Evolutionary conservation across 2,329 filamentous ascomycete genomes (phyloP).

Genomic region (Pseudogymnoascus pannorum): DNA sequence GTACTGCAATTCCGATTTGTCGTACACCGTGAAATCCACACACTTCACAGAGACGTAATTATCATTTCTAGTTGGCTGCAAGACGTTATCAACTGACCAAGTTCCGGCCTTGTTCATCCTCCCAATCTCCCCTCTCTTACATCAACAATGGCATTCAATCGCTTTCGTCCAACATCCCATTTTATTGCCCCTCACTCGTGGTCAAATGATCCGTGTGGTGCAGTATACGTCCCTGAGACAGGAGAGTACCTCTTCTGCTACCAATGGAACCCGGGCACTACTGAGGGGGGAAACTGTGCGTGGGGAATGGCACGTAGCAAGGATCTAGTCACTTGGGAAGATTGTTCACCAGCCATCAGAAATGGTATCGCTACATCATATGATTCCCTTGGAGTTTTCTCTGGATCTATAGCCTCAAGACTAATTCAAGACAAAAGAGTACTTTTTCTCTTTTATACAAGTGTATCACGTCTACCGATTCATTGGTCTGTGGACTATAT

Average conservation of each 20-base stretch:
- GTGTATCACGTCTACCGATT: constrained; percentile 18
- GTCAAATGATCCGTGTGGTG: background rate
- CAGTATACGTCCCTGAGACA: background rate
- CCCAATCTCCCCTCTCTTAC: background rate
- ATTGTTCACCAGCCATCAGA: background rate
- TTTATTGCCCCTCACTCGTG: background rate
- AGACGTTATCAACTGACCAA: background rate
- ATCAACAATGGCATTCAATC: background rate
- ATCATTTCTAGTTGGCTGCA: background rate
- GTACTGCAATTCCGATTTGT: background rate
- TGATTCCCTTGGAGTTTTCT: constrained; percentile 19
- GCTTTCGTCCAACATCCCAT: background rate
- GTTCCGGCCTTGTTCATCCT: background rate
- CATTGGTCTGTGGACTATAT: constrained; percentile 20
- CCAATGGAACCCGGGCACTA: background rate
- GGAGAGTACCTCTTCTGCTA: background rate
- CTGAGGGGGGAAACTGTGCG: background rate
- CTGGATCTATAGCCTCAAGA: constrained; percentile 18
- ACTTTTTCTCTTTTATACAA: constrained; percentile 21
- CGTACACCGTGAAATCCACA: background rate
- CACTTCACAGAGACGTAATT: background rate
- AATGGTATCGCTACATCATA: constrained; percentile 15
- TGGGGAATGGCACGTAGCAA: background rate
- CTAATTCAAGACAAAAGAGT: constrained; percentile 15
- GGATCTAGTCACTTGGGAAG: background rate